These are phyloP conservation scores for Acrodontium crateriforme DNA, from an alignment of 2,329 filamentous ascomycete genomes.

Conservation along the genomic window DNA sequence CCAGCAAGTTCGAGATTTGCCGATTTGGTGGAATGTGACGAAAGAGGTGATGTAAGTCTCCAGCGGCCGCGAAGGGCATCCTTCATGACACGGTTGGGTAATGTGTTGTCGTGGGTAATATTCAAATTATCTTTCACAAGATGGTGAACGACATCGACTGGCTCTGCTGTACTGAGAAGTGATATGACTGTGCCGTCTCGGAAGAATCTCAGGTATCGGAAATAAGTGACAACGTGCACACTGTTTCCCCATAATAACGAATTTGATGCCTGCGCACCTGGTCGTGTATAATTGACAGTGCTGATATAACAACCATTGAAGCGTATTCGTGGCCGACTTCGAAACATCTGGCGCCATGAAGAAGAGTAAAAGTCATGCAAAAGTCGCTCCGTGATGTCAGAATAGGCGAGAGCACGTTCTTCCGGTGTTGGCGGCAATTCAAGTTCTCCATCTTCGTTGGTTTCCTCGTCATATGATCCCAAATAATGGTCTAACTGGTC, in stretches of 20 bases:
- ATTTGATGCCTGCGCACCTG: constrained; percentile 59
- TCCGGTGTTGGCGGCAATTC: constrained; percentile 10
- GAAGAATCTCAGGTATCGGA: constrained; percentile 90
- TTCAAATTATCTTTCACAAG: constrained; percentile 56
- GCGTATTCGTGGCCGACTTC: constrained; percentile 66
- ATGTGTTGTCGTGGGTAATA: constrained; percentile 23
- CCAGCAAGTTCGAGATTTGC: too few species aligned
- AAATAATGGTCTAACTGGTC: constrained; percentile 2
- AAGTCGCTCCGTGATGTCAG: constrained; percentile 14
- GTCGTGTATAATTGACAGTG: constrained; percentile 86
- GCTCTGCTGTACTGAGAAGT: constrained; percentile 67
- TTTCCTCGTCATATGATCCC: constrained; percentile 9
- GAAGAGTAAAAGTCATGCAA: constrained; percentile 16
- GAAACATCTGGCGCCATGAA: constrained; percentile 55
- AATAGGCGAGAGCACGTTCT: constrained; percentile 11
- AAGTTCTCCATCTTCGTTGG: constrained; percentile 11
- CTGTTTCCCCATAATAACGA: constrained; percentile 66
- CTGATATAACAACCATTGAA: constrained; percentile 96
- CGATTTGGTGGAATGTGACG: too few species aligned
- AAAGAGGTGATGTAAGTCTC: constrained; percentile 43
- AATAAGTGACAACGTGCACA: constrained; percentile 94
- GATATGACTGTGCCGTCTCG: constrained; percentile 74
- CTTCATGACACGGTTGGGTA: constrained; percentile 47
- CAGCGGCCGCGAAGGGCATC: constrained; percentile 53
- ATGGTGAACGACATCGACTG: constrained; percentile 74